phyloP scores from a whole-genome alignment of 2,329 filamentous ascomycete genomes.

The Aspergillus melleus region DNA sequence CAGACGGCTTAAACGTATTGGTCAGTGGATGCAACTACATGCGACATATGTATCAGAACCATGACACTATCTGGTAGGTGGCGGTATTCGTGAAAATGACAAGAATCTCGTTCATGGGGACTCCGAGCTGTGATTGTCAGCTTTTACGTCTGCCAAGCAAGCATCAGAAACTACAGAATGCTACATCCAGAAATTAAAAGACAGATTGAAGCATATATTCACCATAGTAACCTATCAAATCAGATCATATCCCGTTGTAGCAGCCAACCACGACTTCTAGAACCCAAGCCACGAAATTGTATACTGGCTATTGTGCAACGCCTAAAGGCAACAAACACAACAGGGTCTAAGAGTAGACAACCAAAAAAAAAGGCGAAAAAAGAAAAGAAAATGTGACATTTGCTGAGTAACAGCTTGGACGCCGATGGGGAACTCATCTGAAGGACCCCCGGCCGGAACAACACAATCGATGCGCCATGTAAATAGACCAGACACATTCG shows the following conservation, averaged over 20 bases:
- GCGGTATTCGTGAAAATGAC: too few species aligned
- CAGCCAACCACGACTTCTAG: neutral
- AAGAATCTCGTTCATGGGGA: too few species aligned
- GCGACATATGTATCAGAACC: too few species aligned
- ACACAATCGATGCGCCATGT: constrained; percentile 16
- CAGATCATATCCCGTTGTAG: neutral
- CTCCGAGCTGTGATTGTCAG: too few species aligned
- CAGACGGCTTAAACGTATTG: too few species aligned
- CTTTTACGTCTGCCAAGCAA: too few species aligned
- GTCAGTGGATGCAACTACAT: too few species aligned
- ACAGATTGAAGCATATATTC: neutral
- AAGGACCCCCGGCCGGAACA: constrained; percentile 11
- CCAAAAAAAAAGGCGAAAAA: constrained; percentile 23
- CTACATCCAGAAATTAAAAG: neutral
- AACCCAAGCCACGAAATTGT: neutral
- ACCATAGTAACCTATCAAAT: neutral
- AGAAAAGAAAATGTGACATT: constrained; percentile 13
- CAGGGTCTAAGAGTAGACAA: constrained; percentile 36
- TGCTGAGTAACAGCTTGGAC: constrained; percentile 43
- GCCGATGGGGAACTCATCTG: constrained; percentile 16
- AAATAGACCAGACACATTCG: constrained; percentile 13
- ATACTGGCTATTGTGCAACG: neutral
- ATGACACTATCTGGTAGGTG: too few species aligned
- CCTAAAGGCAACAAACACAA: constrained; percentile 12
- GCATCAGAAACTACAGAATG: too few species aligned